phyloP scores from a whole-genome alignment of 129 eudicot species.

The Apium graveolens region DNA sequence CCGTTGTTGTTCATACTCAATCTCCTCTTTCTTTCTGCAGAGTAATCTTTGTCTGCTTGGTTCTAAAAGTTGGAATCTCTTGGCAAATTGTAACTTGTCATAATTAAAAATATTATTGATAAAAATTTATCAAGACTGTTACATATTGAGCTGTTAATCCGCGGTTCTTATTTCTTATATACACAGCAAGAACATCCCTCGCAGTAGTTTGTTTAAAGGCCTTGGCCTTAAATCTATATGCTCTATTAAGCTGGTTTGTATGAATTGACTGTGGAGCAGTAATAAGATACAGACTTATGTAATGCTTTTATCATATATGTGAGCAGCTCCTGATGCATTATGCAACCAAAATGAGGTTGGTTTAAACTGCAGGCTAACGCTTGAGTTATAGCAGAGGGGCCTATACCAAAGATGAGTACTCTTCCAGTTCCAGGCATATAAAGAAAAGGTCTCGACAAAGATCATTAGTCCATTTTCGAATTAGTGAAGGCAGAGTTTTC shows the following conservation, averaged over 20 bases:
- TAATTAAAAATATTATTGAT: not conserved
- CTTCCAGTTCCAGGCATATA: not conserved
- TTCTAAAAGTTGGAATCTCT: constrained; percentile 11
- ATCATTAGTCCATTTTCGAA: not conserved
- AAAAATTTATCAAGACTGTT: not conserved
- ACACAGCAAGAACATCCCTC: not conserved
- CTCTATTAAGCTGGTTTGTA: not conserved
- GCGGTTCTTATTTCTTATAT: not conserved
- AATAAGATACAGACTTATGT: not conserved
- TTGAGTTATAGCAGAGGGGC: not conserved
- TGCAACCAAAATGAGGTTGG: not conserved
- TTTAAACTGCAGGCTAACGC: not conserved
- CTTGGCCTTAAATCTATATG: no score
- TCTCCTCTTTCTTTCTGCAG: not conserved
- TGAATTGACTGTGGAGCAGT: not conserved
- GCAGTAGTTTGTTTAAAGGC: no score
- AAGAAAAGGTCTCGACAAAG: not conserved
- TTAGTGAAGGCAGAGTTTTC: not conserved
- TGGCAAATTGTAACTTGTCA: not conserved
- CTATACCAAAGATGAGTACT: not conserved
- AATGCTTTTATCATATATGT: not conserved
- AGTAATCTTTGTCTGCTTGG: not conserved
- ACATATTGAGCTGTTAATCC: not conserved
- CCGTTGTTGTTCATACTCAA: not conserved
- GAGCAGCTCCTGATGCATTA: not conserved